A percentile compares a stretch with the other conserved stretches of the same genome.
phyloP scores from a whole-genome alignment of 2,329 filamentous ascomycete genomes.

The Biscogniauxia mediterranea region DNA sequence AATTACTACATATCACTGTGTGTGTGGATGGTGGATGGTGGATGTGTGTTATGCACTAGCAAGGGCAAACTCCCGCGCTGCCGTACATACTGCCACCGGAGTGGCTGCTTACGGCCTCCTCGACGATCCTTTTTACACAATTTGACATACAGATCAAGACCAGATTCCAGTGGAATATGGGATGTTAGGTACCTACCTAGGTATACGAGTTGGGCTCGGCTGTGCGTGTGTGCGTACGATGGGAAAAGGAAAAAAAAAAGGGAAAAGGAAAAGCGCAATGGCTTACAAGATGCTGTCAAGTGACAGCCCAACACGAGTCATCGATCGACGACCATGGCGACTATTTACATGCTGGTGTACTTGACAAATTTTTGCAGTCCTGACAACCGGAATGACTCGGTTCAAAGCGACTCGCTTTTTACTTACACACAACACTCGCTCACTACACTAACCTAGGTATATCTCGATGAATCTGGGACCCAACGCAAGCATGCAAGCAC shows the following conservation, averaged over 20 bases:
- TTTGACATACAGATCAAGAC: background rate
- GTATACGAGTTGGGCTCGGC: background rate
- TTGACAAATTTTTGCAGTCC: background rate
- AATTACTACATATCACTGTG: too few species aligned
- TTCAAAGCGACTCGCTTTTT: too few species aligned
- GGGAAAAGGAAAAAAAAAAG: too few species aligned
- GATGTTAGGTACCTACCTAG: too few species aligned
- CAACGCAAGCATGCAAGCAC: background rate
- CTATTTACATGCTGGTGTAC: background rate
- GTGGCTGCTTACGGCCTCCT: background rate
- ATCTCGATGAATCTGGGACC: background rate
- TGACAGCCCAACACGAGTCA: background rate
- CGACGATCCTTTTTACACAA: background rate
- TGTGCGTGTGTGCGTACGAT: background rate
- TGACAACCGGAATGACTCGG: background rate
- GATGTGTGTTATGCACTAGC: background rate
- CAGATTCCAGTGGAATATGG: background rate
- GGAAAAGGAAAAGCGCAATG: background rate
- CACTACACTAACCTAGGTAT: too few species aligned
- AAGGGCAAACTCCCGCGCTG: background rate
- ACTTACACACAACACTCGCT: too few species aligned
- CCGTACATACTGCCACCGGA: background rate
- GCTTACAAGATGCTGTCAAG: background rate
- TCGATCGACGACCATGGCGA: background rate
- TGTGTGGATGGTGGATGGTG: background rate